phyloP scores from a whole-genome alignment of 805 yeast species.

The Hanseniaspora meyeri region DNA sequence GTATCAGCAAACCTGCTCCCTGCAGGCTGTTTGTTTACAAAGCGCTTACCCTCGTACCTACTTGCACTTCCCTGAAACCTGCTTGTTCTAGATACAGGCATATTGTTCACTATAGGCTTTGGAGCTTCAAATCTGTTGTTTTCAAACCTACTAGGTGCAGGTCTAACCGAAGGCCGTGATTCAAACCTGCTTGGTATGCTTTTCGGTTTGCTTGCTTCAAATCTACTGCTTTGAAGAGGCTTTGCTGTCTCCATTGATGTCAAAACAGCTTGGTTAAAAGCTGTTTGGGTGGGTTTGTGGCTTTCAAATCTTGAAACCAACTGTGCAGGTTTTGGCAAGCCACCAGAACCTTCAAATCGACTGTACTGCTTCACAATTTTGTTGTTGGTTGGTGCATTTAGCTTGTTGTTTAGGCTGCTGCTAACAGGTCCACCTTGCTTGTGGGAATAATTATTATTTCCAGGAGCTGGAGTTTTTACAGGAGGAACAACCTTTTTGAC shows the following conservation, averaged over 20 bases:
- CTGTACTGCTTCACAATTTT: not conserved
- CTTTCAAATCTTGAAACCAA: not conserved
- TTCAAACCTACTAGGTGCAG: not conserved
- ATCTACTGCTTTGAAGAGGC: not conserved
- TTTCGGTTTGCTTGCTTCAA: not conserved
- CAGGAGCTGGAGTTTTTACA: not conserved
- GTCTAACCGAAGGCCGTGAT: not conserved
- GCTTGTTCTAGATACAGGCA: not conserved
- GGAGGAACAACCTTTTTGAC: not conserved
- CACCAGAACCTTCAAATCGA: not conserved
- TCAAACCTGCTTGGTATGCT: not conserved
- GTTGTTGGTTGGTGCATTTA: not conserved
- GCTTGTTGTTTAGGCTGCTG: not conserved
- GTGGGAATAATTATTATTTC: not conserved
- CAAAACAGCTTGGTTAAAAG: not conserved
- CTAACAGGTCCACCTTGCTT: too few relatives aligned
- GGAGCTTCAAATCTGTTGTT: not conserved
- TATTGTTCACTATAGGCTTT: not conserved
- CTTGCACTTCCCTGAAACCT: not conserved
- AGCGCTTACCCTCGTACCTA: not conserved
- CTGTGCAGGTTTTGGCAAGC: not conserved
- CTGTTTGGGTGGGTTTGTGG: not conserved
- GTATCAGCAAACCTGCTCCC: not conserved
- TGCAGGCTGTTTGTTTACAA: not conserved
- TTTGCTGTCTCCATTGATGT: not conserved